phyloP scores from a whole-genome alignment of 441 rosid genomes.

The Rhodomyrtus psidioides region DNA sequence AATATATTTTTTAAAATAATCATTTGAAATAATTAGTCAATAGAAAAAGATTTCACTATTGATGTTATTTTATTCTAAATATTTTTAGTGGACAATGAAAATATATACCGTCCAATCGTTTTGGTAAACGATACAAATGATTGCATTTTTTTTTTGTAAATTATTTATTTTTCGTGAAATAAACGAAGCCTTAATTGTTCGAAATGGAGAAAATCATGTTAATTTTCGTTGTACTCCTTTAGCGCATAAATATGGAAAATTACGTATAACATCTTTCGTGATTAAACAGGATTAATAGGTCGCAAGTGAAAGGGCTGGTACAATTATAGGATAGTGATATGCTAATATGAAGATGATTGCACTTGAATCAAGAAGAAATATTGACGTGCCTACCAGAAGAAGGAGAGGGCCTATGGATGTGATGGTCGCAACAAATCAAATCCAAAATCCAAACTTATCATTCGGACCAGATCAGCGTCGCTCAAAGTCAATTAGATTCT shows the following conservation, averaged over 20 bases:
- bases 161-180: no score
- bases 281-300: no score
- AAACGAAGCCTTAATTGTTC: not conserved
- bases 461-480: not conserved
- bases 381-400: not conserved
- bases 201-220: not conserved
- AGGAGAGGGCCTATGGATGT: not conserved
- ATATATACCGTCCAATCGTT: no score
- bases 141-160: no score
- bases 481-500: not conserved
- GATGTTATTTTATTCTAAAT: no score
- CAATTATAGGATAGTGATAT: not conserved
- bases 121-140: no score
- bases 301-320: not conserved
- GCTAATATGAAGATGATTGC: not conserved
- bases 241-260: not conserved
- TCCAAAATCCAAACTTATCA: not conserved
- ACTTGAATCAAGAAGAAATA: not conserved
- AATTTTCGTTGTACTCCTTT: not conserved
- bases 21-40: no score
- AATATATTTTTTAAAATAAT: no score
- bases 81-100: no score
- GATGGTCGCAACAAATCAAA: not conserved
- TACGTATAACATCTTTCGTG: not conserved
- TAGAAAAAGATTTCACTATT: no score